Percentiles rank a stretch among this genome's conserved stretches.
Evolutionary conservation across 805 yeast genomes (phyloP).

Genomic region (Saccharomycopsis babjevae): DNA sequence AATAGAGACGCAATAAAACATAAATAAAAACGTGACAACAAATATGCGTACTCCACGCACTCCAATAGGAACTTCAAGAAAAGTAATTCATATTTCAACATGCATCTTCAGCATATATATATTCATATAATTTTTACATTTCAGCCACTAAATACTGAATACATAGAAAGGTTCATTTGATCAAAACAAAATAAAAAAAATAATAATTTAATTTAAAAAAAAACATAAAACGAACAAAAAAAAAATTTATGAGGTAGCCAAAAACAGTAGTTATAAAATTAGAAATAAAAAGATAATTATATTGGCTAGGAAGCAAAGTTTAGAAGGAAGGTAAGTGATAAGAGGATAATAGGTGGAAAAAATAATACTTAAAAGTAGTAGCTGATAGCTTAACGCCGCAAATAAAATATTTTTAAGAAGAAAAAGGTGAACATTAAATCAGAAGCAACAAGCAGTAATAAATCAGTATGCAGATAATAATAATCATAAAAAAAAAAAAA

Average conservation of each 20-base stretch:
- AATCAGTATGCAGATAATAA: not conserved
- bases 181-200: not conserved
- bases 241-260: not conserved
- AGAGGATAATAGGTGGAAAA: not conserved
- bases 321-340: not conserved
- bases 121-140: too few species aligned
- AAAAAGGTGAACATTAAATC: not conserved
- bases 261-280: not conserved
- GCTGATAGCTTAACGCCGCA: too few species aligned
- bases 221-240: not conserved
- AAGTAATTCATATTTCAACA: not conserved
- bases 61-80: not conserved
- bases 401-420: not conserved
- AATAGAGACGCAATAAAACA: not conserved
- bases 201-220: not conserved
- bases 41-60: not conserved
- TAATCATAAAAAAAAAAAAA: not conserved
- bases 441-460: not conserved
- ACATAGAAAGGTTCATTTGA: not conserved
- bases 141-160: too few species aligned
- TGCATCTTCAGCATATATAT: not conserved
- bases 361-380: not conserved
- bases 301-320: not conserved
- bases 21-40: not conserved
- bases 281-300: not conserved